phyloP scores from a whole-genome alignment of 805 yeast genomes.

The Saturnispora halmiae region DNA sequence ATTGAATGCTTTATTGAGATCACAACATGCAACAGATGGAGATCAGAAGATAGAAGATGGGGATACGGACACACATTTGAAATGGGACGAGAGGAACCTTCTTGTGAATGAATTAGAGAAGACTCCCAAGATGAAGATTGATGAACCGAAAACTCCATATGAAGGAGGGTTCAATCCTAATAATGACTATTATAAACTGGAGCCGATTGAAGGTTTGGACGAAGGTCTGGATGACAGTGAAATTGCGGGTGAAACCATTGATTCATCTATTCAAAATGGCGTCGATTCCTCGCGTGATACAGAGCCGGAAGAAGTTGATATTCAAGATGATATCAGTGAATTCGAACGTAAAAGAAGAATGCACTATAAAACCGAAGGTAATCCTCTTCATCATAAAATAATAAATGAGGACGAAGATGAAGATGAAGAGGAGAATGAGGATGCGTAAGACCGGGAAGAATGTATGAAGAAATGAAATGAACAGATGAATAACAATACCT shows the following conservation, averaged over 20 bases:
- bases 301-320: slow-evolving; percentile 12
- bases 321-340: slow-evolving; percentile 6
- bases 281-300: not conserved
- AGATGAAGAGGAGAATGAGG: slow-evolving; percentile 32
- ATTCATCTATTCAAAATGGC: slow-evolving; percentile 13
- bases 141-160: slow-evolving; percentile 93
- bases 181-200: slow-evolving; percentile 69
- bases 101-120: slow-evolving; percentile 66
- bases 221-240: slow-evolving; percentile 25
- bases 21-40: slow-evolving; percentile 33
- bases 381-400: slow-evolving; percentile 7
- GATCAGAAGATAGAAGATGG: not conserved
- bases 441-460: no score
- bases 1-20: slow-evolving; percentile 47
- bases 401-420: slow-evolving; percentile 9
- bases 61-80: slow-evolving; percentile 37
- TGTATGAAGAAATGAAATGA: no score
- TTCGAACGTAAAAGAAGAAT: slow-evolving; percentile 7
- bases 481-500: no score
- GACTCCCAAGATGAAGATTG: slow-evolving; percentile 69
- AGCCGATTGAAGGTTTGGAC: slow-evolving; percentile 46
- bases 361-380: slow-evolving; percentile 10
- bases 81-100: slow-evolving; percentile 82
- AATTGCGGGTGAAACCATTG: slow-evolving; percentile 18
- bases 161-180: slow-evolving; percentile 81